Conservation (phyloP, 768 basidiomycete species). For the Tulasnella calospora region DNA sequence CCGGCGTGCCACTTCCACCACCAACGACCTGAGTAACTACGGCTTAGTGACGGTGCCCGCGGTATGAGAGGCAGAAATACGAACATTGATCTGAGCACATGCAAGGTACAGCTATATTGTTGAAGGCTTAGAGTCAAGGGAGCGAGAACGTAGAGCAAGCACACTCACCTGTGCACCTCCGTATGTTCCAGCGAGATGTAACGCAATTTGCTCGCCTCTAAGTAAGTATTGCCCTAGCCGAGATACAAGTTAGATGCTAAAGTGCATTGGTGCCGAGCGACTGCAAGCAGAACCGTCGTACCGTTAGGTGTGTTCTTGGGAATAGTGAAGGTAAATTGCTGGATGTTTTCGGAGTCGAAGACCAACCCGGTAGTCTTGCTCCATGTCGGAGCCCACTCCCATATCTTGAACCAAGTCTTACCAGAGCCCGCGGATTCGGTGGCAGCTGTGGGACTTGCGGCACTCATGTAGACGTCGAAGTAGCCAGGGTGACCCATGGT, state of each 20-base stretch:
- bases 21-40: slow-evolving; percentile 35
- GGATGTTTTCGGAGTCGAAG: slow-evolving; percentile 36
- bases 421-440: slow-evolving; percentile 44
- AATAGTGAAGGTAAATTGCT: slow-evolving; percentile 40
- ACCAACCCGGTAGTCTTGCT: slow-evolving; percentile 39
- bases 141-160: neutral
- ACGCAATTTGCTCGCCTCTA: slow-evolving; percentile 47
- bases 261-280: too few relatives aligned
- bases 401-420: slow-evolving; percentile 46
- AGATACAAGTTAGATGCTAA: slow-evolving; percentile 27
- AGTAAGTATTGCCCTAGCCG: slow-evolving; percentile 35
- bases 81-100: slow-evolving; percentile 45
- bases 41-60: neutral
- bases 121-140: neutral
- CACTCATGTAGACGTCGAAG: slow-evolving; percentile 43
- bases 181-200: slow-evolving; percentile 42
- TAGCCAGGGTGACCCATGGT: slow-evolving; percentile 26
- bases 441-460: slow-evolving; percentile 41
- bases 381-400: slow-evolving; percentile 4
- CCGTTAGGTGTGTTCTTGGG: slow-evolving; percentile 44
- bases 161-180: slow-evolving; percentile 38
- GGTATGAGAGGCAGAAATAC: neutral
- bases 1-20: slow-evolving; percentile 45
- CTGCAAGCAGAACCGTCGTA: slow-evolving; percentile 35
- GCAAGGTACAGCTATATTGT: slow-evolving; percentile 41